Base-by-base conservation (phyloP, 2,329 filamentous ascomycete genomes). In the Lachnellula arida region DNA sequence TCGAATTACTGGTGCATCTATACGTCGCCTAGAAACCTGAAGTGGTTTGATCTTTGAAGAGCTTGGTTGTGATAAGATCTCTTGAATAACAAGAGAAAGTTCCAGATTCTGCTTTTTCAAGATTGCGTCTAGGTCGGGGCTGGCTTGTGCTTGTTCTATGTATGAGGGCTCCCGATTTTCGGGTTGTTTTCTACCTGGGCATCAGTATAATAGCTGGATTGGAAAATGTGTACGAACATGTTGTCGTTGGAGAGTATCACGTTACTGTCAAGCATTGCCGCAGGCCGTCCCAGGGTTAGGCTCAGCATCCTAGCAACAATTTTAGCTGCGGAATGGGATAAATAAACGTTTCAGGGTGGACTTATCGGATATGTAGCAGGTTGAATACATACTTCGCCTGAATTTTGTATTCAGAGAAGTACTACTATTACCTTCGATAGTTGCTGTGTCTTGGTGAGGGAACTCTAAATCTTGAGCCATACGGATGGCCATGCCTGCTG, bases 401-500 rank as follows among this genome's bases (percentile, higher is more conserved):
- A 22, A 46, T n/a, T 32, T 14, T 25, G 28, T 25, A 37, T 50
- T 44, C 53, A 37, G 57, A 44, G 50, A 39, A 40, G 54, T 59
- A 59, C 46, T 47, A 7, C 22, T 14, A 22, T 32, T 46, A 15
- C 25, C 19, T 46, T 22, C 44, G 9, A 46, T 6, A 12, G 15
- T 22, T 17, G 11, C 44, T 14, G 23, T 28, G 12, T 22, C 22
- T 11, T 48, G 32, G 49, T 40, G 28, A 34, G 43, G 23, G 39
- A 46, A 28, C 23, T 22, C 44, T 8, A 63, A 49, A 46, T 61
- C 56, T 37, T 63, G 54, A 35, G 55, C 55, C 60, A 63, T 63
- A 22, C 60, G 44, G 19, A 61, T 60, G 2, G 61, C 61, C 28
- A 63, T 57, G 17, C 61, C 61, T 63, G 35, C 22, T 32, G 35